These are phyloP conservation scores for Fraxinus dipetala DNA, from an alignment of 305 asterid species.

Conservation along the genomic window DNA sequence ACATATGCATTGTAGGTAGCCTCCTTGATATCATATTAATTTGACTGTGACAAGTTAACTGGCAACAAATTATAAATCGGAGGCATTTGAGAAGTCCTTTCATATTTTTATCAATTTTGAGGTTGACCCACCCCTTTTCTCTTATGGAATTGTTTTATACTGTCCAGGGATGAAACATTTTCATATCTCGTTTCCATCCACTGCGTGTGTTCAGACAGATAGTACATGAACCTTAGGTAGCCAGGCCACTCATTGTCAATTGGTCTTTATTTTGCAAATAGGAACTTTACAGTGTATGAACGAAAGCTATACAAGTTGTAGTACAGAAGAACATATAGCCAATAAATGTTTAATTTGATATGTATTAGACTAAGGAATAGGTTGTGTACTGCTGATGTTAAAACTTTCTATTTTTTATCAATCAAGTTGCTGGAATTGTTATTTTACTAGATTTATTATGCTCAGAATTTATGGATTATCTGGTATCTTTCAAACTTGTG, in stretches of 20 bases:
- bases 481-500: background rate
- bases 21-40: background rate
- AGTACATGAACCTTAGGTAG: background rate
- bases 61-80: background rate
- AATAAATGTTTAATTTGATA: background rate
- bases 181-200: background rate
- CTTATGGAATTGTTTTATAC: background rate
- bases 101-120: background rate
- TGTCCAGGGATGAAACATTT: background rate
- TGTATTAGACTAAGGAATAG: background rate
- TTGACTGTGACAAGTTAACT: background rate
- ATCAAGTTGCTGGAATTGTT: background rate
- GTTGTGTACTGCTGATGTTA: background rate
- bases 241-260: background rate
- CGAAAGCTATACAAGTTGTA: background rate
- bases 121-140: background rate
- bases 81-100: background rate
- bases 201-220: background rate
- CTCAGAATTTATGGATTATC: background rate
- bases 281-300: background rate
- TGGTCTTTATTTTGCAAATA: background rate
- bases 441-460: background rate
- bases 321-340: background rate
- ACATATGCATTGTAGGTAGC: background rate
- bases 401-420: background rate